Evolutionary conservation across 352 stramenopile species (phyloP).

Genomic region (Phytopythium litorale): DNA sequence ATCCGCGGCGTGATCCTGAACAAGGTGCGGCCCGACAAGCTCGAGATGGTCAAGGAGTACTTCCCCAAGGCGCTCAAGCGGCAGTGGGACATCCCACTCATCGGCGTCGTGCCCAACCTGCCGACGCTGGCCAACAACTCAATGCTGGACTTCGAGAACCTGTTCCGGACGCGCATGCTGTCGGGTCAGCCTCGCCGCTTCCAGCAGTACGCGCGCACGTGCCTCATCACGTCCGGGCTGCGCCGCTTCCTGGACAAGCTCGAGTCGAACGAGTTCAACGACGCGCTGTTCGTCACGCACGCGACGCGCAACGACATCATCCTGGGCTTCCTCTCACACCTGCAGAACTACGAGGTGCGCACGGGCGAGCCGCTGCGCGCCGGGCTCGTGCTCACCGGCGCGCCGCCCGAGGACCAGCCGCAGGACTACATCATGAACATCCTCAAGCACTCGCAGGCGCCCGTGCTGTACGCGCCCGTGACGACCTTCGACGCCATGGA

Average conservation of each 20-base stretch:
- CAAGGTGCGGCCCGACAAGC: slow-evolving; percentile 86
- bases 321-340: slow-evolving; percentile 80
- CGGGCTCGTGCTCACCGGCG: slow-evolving; percentile 87
- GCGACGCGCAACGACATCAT: slow-evolving; percentile 90
- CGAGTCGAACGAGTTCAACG: slow-evolving; percentile 59
- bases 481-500: slow-evolving; percentile 83
- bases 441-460: slow-evolving; percentile 48
- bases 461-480: slow-evolving; percentile 73
- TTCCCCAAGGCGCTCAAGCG: slow-evolving; percentile 77
- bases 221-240: slow-evolving; percentile 85
- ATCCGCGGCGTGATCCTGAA: slow-evolving; percentile 96
- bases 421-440: slow-evolving; percentile 80
- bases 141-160: slow-evolving; percentile 88
- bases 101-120: slow-evolving; percentile 84
- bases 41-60: slow-evolving; percentile 85
- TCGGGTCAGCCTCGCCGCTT: slow-evolving; percentile 51
- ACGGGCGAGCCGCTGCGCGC: slow-evolving; percentile 68
- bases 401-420: slow-evolving; percentile 66
- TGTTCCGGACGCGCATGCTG: slow-evolving; percentile 77
- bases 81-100: slow-evolving; percentile 72
- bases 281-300: slow-evolving; percentile 89
- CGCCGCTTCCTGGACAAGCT: slow-evolving; percentile 82
- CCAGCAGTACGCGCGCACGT: slow-evolving; percentile 71
- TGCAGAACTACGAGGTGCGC: slow-evolving; percentile 66
- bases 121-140: slow-evolving; percentile 69